These are phyloP conservation scores for Rhododendron kiyosumense DNA, from an alignment of 148 eudicot species.

Conservation along the genomic window DNA sequence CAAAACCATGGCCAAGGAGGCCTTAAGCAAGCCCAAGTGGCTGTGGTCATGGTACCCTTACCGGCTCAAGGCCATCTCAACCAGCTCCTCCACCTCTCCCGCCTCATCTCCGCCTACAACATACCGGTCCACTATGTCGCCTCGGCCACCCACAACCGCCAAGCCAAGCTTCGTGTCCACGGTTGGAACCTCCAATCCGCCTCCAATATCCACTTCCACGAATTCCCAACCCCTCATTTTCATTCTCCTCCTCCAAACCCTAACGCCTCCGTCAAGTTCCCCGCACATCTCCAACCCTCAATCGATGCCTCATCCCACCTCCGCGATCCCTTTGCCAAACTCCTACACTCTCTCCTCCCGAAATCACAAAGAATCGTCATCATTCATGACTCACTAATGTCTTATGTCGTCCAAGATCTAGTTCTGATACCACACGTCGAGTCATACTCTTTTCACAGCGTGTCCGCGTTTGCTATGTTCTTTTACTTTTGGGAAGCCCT, in stretches of 20 bases:
- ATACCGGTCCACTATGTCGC: constrained; percentile 14
- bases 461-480: constrained; percentile 15
- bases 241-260: constrained; percentile 11
- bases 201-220: constrained; percentile 13
- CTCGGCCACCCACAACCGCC: constrained; percentile 9
- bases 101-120: constrained; percentile 16
- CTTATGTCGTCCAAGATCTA: constrained; percentile 14
- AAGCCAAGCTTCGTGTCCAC: constrained; percentile 15
- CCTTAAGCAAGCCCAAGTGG: constrained; percentile 10
- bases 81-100: constrained; percentile 27
- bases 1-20: constrained; percentile 13
- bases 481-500: constrained; percentile 15
- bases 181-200: constrained; percentile 11
- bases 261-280: background rate
- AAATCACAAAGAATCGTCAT: background rate
- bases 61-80: constrained; percentile 25
- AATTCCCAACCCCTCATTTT: constrained; percentile 14
- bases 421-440: constrained; percentile 1
- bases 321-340: constrained; percentile 6
- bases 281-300: constrained; percentile 20
- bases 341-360: background rate
- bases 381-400: constrained; percentile 16
- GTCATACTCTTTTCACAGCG: constrained; percentile 18
- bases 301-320: constrained; percentile 2
- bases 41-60: constrained; percentile 17